These are phyloP conservation scores for Aspergillus homomorphus DNA, from an alignment of 495 filamentous ascomycete genomes.

Conservation along the genomic window DNA sequence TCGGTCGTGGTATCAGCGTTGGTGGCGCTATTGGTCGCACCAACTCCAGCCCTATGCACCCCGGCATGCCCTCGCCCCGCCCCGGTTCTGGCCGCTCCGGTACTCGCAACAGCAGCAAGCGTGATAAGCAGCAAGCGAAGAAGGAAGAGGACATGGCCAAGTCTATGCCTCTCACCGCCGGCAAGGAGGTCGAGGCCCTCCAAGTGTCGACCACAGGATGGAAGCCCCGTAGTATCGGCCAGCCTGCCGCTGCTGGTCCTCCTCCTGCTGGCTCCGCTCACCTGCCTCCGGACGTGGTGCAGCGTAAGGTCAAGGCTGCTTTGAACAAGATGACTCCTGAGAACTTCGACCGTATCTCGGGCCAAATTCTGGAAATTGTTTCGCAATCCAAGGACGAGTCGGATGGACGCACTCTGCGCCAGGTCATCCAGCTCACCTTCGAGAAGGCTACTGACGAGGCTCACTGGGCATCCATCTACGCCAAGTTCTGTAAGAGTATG, in stretches of 20 bases:
- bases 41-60: constrained; percentile 49
- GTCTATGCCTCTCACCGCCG: constrained; percentile 83
- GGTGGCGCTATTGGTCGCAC: constrained; percentile 50
- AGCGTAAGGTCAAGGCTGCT: constrained; percentile 96
- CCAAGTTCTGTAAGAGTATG: constrained; percentile 98
- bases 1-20: constrained; percentile 61
- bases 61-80: constrained; percentile 50
- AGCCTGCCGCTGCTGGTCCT: constrained; percentile 45
- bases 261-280: constrained; percentile 55
- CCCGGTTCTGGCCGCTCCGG: constrained; percentile 53
- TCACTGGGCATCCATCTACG: constrained; percentile 99
- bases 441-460: constrained; percentile 99
- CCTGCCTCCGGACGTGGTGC: constrained; percentile 88
- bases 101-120: constrained; percentile 56
- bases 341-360: constrained; percentile 94
- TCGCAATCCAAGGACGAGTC: constrained; percentile 92
- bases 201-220: constrained; percentile 68
- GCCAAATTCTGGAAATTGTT: constrained; percentile 89
- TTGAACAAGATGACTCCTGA: constrained; percentile 99
- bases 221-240: constrained; percentile 77
- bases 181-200: constrained; percentile 77
- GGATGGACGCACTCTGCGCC: constrained; percentile 90
- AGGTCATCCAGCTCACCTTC: constrained; percentile 98
- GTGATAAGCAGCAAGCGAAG: constrained; percentile 53
- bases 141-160: constrained; percentile 64